Conservation (phyloP, 139 green algal genomes). For the Tetraselmis striata region DNA sequence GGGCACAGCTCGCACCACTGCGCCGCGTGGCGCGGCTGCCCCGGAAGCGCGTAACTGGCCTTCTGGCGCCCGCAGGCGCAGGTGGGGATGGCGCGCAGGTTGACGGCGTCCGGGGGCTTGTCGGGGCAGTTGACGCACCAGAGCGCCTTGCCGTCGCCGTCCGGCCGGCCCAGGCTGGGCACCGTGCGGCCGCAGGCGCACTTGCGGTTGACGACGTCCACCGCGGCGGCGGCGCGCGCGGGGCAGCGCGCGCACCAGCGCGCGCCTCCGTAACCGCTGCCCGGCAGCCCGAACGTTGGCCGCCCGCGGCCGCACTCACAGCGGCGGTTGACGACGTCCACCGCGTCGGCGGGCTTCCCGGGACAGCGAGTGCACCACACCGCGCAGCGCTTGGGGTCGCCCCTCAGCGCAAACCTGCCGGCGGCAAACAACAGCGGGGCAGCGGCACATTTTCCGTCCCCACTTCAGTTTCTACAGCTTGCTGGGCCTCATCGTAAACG, state of each 20-base stretch:
- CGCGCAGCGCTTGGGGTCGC: not conserved
- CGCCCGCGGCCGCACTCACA: not conserved
- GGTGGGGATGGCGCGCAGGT: not conserved
- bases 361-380: not conserved
- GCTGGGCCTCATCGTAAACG: too few relatives aligned
- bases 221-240: not conserved
- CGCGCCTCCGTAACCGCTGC: not conserved
- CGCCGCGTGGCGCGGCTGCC: not conserved
- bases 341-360: not conserved
- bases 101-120: not conserved
- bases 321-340: not conserved
- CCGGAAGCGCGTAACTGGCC: not conserved
- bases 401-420: not conserved
- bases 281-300: not conserved
- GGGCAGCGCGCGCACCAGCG: slow-evolving; percentile 3
- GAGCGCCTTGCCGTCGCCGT: not conserved
- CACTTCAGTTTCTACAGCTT: too few relatives aligned
- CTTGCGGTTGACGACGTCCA: not conserved
- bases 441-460: too few relatives aligned
- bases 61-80: not conserved
- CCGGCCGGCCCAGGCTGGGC: not conserved
- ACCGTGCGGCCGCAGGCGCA: not conserved
- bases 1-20: not conserved
- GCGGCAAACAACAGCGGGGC: too few relatives aligned
- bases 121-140: not conserved